phyloP scores from a whole-genome alignment of 371 early-diverging fungal genomes.

The Syncephalastrum contaminatum region DNA sequence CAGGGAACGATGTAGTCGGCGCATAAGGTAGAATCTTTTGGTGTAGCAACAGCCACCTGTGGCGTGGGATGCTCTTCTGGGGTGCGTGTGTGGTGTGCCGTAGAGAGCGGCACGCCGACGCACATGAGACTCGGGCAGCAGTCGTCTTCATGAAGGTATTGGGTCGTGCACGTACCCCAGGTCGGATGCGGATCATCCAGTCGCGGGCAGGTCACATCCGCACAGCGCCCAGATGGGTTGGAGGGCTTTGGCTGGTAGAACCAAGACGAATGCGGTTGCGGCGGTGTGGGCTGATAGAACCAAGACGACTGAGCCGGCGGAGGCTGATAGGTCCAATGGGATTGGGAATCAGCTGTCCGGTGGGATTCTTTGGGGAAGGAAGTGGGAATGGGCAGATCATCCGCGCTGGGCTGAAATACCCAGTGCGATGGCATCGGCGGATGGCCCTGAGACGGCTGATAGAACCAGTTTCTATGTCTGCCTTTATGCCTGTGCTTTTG shows the following conservation, averaged over 20 bases:
- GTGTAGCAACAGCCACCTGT: not conserved
- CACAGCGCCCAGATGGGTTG: too few relatives aligned
- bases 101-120: conserved; percentile 8
- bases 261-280: too few relatives aligned
- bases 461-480: not conserved
- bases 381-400: not conserved
- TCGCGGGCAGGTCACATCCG: too few relatives aligned
- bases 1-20: conserved; percentile 18
- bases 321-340: not conserved
- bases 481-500: not conserved
- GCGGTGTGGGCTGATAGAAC: not conserved
- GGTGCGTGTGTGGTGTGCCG: not conserved
- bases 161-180: conserved; percentile 8
- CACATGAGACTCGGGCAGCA: conserved; percentile 12
- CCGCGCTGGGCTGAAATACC: not conserved
- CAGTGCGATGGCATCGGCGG: not conserved
- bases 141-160: not conserved
- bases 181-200: not conserved
- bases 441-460: conserved; percentile 1
- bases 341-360: not conserved
- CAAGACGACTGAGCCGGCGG: not conserved
- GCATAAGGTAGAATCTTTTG: conserved; percentile 5
- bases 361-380: not conserved
- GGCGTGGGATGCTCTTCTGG: not conserved
- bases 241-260: too few relatives aligned